Base-by-base conservation (phyloP, 345 rosid species). In the Alliaria petiolata region DNA sequence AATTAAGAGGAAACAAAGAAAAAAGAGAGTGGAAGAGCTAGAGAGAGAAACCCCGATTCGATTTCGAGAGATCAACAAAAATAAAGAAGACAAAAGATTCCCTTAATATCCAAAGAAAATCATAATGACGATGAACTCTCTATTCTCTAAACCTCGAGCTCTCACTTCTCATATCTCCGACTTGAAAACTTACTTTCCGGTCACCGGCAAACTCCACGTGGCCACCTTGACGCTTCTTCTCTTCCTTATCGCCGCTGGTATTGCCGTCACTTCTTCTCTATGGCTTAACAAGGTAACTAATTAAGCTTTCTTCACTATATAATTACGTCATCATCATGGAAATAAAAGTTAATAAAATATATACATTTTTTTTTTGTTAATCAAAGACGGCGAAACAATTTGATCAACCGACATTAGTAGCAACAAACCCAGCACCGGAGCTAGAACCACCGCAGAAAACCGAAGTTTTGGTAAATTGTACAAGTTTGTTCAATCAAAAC, bases 261-360 rank as follows among this genome's bases (percentile, higher is more conserved):
- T 65, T 7, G 80, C 67, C 43, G 50, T 76, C 67, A 64, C 80
- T 26, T 76, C 76, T 19, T 70, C 71, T 58, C 50, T 76, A 47
- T 70, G 76, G 72, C 72, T 76, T 70, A 70, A 60, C 47, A 55
- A 65, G 76, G 80, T 71, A 65, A n/a, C n/a, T n/a, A n/a, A n/a
- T n/a, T n/a, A 36, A 25, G 3, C 11, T 14, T 28, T 49, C 34
- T n/a, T n/a, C 31, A 39, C 35, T 19, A 9, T 44, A 19, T 25
- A n/a, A 26, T 43, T 45, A 20, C n/a, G n/a, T n/a, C 43, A 38
- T 33, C 28, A 34, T 14, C 3, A 43, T 38, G 60, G 50, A 38
- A 36, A 19, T 17, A 16, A 30, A 3, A 22, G 3, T 19, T 39
- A 6, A 43, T 0, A 8, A 11, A 39, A n/a, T 39, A 4, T 8